These are phyloP conservation scores for Fusarium hainanense DNA, from an alignment of 2,329 filamentous ascomycete species.

Conservation along the genomic window DNA sequence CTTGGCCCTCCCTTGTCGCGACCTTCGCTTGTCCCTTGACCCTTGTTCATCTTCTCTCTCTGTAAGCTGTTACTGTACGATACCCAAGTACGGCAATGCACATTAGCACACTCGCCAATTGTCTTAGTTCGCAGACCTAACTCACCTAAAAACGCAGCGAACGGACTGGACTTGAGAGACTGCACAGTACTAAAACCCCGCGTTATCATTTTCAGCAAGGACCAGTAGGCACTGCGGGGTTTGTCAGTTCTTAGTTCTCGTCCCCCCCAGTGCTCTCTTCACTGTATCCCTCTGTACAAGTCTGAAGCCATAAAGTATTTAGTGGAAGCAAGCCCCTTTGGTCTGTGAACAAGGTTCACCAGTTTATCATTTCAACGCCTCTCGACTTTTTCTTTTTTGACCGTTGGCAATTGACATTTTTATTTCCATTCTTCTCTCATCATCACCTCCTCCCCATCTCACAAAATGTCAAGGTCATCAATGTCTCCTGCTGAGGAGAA, in stretches of 20 bases:
- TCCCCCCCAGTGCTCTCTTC: neutral
- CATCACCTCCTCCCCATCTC: neutral
- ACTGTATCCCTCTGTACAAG: slow-evolving; percentile 7
- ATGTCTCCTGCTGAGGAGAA: slow-evolving; percentile 51
- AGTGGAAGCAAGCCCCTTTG: slow-evolving; percentile 39
- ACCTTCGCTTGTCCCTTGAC: neutral
- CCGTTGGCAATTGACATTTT: slow-evolving; percentile 1
- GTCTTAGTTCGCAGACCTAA: neutral
- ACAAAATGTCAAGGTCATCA: slow-evolving; percentile 29
- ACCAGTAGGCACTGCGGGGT: slow-evolving; percentile 38
- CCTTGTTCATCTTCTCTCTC: neutral
- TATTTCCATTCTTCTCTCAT: neutral
- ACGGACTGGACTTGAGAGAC: neutral
- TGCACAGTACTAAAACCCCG: slow-evolving; percentile 24
- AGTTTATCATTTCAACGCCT: neutral
- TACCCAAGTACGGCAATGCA: slow-evolving; percentile 5
- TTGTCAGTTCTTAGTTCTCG: slow-evolving; percentile 15
- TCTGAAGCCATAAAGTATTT: slow-evolving; percentile 25
- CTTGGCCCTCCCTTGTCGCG: neutral
- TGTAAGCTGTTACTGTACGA: neutral
- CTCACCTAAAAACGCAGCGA: neutral
- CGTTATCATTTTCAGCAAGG: slow-evolving; percentile 27
- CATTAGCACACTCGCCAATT: neutral
- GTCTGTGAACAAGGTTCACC: slow-evolving; percentile 22
- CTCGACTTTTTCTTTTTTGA: slow-evolving; percentile 3